phyloP scores from a whole-genome alignment of 768 basidiomycete genomes.

The Trametes cingulata region DNA sequence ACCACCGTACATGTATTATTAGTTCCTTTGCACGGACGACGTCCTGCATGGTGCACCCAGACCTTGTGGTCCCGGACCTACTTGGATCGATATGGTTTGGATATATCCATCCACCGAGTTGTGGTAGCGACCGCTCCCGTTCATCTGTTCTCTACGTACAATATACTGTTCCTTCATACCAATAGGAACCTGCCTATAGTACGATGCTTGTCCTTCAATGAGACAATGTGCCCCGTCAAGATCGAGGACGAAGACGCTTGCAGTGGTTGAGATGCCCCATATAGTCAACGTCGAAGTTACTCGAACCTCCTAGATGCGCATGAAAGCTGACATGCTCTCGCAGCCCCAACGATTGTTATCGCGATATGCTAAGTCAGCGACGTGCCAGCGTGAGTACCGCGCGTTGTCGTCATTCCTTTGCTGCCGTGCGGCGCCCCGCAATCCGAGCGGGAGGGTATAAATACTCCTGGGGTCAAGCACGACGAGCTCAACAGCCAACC shows the following conservation, averaged over 20 bases:
- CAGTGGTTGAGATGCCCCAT: not conserved
- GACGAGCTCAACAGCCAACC: not conserved
- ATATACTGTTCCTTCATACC: too few relatives aligned
- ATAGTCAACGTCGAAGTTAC: not conserved
- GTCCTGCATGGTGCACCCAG: too few relatives aligned
- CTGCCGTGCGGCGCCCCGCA: not conserved
- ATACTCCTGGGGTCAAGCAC: not conserved
- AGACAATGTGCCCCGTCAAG: not conserved
- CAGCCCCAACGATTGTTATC: not conserved
- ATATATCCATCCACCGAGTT: too few relatives aligned
- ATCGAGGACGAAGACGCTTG: not conserved
- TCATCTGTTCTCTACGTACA: too few relatives aligned
- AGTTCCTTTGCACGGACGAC: too few relatives aligned
- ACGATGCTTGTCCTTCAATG: too few relatives aligned
- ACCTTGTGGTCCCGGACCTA: too few relatives aligned
- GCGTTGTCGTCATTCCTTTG: not conserved
- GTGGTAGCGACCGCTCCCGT: too few relatives aligned
- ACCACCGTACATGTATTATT: not conserved
- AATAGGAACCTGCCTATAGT: too few relatives aligned
- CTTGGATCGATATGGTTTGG: too few relatives aligned
- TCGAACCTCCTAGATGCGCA: not conserved
- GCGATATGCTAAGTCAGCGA: slow-evolving; percentile 2
- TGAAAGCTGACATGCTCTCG: too few relatives aligned
- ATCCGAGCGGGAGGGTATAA: not conserved
- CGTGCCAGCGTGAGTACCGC: not conserved